These are phyloP conservation scores for Gaeumannomyces sp. DNA, from an alignment of 2,329 filamentous ascomycete species.

Conservation along the genomic window DNA sequence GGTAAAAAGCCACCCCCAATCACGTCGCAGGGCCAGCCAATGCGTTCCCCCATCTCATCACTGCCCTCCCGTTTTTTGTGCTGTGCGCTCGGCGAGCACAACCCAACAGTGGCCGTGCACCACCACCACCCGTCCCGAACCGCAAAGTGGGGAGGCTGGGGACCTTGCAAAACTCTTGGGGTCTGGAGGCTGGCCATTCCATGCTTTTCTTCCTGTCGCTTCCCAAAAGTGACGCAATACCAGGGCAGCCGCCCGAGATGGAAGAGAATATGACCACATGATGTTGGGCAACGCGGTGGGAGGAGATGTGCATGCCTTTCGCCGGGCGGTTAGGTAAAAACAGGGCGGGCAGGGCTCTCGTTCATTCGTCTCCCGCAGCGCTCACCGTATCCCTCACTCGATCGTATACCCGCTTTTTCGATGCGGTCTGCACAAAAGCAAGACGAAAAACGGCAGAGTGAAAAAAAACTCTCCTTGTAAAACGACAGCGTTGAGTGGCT, in stretches of 20 bases:
- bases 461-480: background rate
- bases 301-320: too few species aligned
- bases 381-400: background rate
- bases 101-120: background rate
- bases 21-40: background rate
- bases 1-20: background rate
- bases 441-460: background rate
- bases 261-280: background rate
- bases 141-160: slow-evolving; percentile 1
- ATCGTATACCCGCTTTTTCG: background rate
- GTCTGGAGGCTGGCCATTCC: too few species aligned
- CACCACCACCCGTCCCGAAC: background rate
- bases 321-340: background rate
- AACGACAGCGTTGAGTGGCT: background rate
- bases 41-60: background rate
- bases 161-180: too few species aligned
- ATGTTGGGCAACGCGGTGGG: too few species aligned
- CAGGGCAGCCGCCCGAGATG: too few species aligned
- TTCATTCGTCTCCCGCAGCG: too few species aligned
- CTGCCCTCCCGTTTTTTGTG: background rate
- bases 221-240: background rate
- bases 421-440: background rate
- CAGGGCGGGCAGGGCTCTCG: background rate
- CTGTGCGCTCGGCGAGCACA: background rate
- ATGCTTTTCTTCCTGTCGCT: background rate